Conservation (phyloP, 2,329 filamentous ascomycete genomes). For the Rhynchosporium graminicola region DNA sequence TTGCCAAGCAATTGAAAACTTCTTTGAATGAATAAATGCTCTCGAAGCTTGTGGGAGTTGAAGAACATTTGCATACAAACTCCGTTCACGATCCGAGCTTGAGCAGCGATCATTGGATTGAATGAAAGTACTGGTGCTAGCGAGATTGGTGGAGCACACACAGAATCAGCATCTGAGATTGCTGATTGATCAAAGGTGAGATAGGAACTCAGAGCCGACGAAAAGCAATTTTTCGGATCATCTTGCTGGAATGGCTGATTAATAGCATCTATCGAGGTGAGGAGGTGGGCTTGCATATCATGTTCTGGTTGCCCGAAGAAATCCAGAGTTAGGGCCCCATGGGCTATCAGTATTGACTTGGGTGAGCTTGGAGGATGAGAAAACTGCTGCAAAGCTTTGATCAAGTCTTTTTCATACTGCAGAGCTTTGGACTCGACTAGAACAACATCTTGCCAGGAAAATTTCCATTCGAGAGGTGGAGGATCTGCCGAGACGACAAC, state of each 20-base stretch:
- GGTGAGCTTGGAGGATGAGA: slow-evolving; percentile 10
- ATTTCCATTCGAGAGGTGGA: slow-evolving; percentile 66
- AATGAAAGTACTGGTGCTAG: slow-evolving; percentile 72
- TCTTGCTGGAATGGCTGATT: slow-evolving; percentile 42
- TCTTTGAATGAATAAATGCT: slow-evolving; percentile 73
- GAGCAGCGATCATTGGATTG: slow-evolving; percentile 69
- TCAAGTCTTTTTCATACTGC: slow-evolving; percentile 51
- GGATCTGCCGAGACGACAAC: slow-evolving; percentile 50
- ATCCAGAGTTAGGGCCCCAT: slow-evolving; percentile 32
- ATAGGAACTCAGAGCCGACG: slow-evolving; percentile 30
- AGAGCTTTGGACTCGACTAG: slow-evolving; percentile 61
- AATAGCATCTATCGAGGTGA: slow-evolving; percentile 53
- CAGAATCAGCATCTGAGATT: slow-evolving; percentile 22
- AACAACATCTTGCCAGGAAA: slow-evolving; percentile 70
- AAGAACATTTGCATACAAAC: slow-evolving; percentile 79
- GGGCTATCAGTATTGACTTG: neutral
- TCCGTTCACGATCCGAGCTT: slow-evolving; percentile 75
- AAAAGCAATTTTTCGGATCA: slow-evolving; percentile 29
- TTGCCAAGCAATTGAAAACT: slow-evolving; percentile 84
- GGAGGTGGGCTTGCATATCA: slow-evolving; percentile 50
- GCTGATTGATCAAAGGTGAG: slow-evolving; percentile 22
- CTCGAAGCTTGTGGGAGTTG: slow-evolving; percentile 66
- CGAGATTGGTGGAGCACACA: slow-evolving; percentile 42
- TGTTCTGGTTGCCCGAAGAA: slow-evolving; percentile 52
- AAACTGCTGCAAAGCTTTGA: slow-evolving; percentile 39